Base-by-base conservation (phyloP, 352 stramenopile species). In the Globisporangium cystogenes region DNA sequence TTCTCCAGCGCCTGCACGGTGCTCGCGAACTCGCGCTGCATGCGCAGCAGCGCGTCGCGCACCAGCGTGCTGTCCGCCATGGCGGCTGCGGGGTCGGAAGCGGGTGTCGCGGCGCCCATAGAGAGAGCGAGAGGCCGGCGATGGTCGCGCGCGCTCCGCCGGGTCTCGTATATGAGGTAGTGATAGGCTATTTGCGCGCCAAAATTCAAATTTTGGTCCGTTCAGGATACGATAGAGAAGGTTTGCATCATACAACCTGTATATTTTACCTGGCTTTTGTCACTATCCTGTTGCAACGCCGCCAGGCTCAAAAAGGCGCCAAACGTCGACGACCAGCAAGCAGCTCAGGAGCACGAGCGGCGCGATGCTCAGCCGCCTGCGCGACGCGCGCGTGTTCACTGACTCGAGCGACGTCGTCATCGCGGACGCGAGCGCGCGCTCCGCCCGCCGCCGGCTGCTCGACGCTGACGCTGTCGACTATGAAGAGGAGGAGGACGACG, bases 391-490 rank as follows among this genome's bases (percentile, higher is more conserved):
- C 63, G 74, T 87, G 46, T 90, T 90, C 57, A 62, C 64, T 24
- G 74, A 67, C 54, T 90, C 76, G 0, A 58, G 82, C 10, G 78
- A 90, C 58, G 72, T 89, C 54, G 68, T 89, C 6, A 53, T 76
- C 15, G 58, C 62, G 52, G 54, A 51, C 14, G 53, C 54, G 3
- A 62, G 50, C 21, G 56, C 50, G 16, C 37, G 54, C 51, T 35
- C 48, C 55, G 52, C 56, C 37, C 42, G 49, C 46, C 31, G 53
- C 56, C 45, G 39, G 42, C 49, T 40, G 26, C 26, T 20, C 20
- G 31, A 36, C 39, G 39, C 51, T 35, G 36, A 24, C 12, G 41
- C 46, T 7, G 46, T 29, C 14, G 37, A 20, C 2, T n/a, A n/a
- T n/a, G n/a, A n/a, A n/a, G 40, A 50, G 5, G 39, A 51, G 1